Evolutionary conservation across 495 filamentous ascomycete genomes (phyloP).

Genomic region (Cercophora sp.): DNA sequence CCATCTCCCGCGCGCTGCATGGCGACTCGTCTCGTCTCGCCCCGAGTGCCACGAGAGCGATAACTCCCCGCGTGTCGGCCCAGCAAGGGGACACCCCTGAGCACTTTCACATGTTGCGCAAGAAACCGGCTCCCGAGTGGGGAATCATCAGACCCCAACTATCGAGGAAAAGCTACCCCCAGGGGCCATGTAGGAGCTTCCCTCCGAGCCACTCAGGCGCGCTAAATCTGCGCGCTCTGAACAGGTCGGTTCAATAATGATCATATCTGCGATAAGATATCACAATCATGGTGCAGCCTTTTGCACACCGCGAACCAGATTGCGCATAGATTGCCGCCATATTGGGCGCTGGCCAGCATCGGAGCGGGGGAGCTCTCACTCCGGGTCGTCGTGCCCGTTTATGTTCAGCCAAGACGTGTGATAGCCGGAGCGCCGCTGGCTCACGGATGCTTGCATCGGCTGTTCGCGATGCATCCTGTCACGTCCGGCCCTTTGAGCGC

Average conservation of each 20-base stretch:
- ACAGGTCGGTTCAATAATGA: not conserved
- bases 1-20: too few species aligned
- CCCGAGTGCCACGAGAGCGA: too few species aligned
- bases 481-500: too few species aligned
- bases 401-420: conserved; percentile 12
- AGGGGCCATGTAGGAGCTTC: too few species aligned
- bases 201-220: conserved; percentile 1
- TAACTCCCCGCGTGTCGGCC: too few species aligned
- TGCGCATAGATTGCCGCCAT: conserved; percentile 18
- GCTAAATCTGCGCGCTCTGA: not conserved
- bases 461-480: not conserved
- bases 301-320: conserved; percentile 13
- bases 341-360: conserved; percentile 11
- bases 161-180: too few species aligned
- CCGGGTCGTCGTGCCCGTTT: conserved; percentile 5
- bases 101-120: too few species aligned
- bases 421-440: not conserved
- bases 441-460: not conserved
- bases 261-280: conserved; percentile 17
- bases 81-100: too few species aligned
- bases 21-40: too few species aligned
- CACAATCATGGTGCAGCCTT: conserved; percentile 4
- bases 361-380: conserved; percentile 6
- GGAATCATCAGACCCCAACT: too few species aligned
- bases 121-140: too few species aligned